Conservation (phyloP, 2,329 filamentous ascomycete species). For the Parastagonospora nodorum region DNA sequence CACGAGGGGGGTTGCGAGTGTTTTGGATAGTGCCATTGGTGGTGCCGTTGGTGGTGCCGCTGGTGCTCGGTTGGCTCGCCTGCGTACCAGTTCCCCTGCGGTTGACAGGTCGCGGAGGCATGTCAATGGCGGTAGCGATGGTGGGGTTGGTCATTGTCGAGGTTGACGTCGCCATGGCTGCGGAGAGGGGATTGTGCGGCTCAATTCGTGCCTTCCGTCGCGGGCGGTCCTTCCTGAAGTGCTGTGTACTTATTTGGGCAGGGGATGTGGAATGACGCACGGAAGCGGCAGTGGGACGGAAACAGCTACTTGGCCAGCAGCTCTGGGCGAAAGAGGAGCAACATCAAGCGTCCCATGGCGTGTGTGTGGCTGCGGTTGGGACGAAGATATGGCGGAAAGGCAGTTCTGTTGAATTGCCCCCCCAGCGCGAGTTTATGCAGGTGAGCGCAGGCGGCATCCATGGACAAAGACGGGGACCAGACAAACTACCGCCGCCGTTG, state of each 20-base stretch:
- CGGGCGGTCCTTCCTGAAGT: constrained; percentile 8
- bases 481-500: too few relatives aligned
- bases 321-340: constrained; percentile 8
- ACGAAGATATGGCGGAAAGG: constrained; percentile 12
- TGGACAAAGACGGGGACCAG: too few relatives aligned
- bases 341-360: constrained; percentile 14
- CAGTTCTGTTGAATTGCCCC: constrained; percentile 24
- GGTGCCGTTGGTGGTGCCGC: constrained; percentile 1
- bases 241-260: constrained; percentile 3
- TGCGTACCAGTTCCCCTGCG: constrained; percentile 11
- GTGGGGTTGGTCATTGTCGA: constrained; percentile 12
- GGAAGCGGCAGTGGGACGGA: constrained; percentile 21
- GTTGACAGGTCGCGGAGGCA: constrained; percentile 25
- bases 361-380: constrained; percentile 10
- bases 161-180: constrained; percentile 39
- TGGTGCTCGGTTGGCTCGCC: constrained; percentile 18
- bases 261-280: constrained; percentile 13
- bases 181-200: not conserved
- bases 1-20: constrained; percentile 19
- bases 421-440: constrained; percentile 21
- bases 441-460: not conserved
- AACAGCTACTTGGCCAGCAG: constrained; percentile 25
- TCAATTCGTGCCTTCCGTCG: not conserved
- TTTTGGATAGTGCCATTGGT: not conserved
- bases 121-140: constrained; percentile 23